Conservation (phyloP, 2,329 filamentous ascomycete species). For the Pseudocercospora fijiensis region DNA sequence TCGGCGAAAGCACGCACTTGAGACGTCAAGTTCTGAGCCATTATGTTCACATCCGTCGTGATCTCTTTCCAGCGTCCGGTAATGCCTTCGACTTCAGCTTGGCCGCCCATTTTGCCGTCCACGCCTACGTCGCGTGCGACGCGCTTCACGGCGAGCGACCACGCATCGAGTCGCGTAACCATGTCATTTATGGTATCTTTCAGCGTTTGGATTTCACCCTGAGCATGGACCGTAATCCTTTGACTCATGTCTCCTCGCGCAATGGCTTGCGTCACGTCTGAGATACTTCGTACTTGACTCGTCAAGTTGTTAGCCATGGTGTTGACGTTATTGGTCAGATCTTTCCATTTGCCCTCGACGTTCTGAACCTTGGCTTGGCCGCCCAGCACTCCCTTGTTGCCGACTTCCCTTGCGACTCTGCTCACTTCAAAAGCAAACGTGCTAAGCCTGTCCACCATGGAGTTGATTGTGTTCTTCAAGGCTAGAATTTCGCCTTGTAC, state of each 20-base stretch:
- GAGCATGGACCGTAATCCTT: conserved; percentile 91
- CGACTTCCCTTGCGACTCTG: conserved; percentile 65
- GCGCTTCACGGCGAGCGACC: conserved; percentile 92
- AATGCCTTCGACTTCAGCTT: conserved; percentile 89
- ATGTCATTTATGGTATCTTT: conserved; percentile 99
- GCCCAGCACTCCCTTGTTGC: conserved; percentile 63
- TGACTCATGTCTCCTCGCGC: conserved; percentile 94
- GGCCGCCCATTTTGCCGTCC: conserved; percentile 96
- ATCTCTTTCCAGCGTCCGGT: conserved; percentile 98
- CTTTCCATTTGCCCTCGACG: conserved; percentile 66
- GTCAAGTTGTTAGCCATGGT: conserved; percentile 66
- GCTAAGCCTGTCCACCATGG: conserved; percentile 65
- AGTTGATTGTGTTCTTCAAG: conserved; percentile 82
- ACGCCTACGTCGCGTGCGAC: conserved; percentile 96
- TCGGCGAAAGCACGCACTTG: conserved; percentile 98
- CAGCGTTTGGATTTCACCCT: conserved; percentile 88
- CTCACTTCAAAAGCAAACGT: conserved; percentile 66
- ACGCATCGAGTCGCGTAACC: conserved; percentile 91
- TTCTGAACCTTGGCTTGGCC: conserved; percentile 64
- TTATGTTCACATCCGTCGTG: conserved; percentile 92
- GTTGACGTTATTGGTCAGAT: conserved; percentile 66
- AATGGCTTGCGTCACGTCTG: conserved; percentile 90
- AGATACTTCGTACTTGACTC: conserved; percentile 79
- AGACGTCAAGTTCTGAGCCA: conserved; percentile 79
- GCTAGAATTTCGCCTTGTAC: conserved; percentile 54